Percentiles rank a stretch among this genome's conserved stretches.
phyloP scores from a whole-genome alignment of 768 basidiomycete genomes.

The Chlorophyllum brunneum region DNA sequence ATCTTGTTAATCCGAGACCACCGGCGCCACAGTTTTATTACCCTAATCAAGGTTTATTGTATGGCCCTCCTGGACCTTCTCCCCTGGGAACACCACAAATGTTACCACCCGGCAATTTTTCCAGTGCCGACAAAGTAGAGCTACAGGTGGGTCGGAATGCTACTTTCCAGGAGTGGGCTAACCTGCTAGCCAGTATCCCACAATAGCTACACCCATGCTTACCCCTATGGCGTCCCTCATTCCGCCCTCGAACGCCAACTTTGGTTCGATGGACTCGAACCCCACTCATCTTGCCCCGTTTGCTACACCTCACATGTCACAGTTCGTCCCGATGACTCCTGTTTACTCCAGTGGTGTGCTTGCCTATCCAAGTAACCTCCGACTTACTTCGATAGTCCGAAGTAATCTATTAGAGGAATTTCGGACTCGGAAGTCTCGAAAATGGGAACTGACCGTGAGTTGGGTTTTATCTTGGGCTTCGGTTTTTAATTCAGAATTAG shows the following conservation, averaged over 20 bases:
- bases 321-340: slow-evolving; percentile 4
- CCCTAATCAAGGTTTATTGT: slow-evolving; percentile 10
- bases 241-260: slow-evolving; percentile 37
- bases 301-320: slow-evolving; percentile 1
- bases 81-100: slow-evolving; percentile 6
- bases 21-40: slow-evolving; percentile 12
- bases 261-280: slow-evolving; percentile 23
- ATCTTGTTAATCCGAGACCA: slow-evolving; percentile 2
- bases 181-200: not conserved
- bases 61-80: slow-evolving; percentile 5
- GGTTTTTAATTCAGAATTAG: slow-evolving; percentile 33
- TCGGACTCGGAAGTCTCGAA: slow-evolving; percentile 69
- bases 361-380: slow-evolving; percentile 1
- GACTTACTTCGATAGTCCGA: slow-evolving; percentile 5
- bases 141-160: slow-evolving; percentile 1
- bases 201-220: slow-evolving; percentile 7
- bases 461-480: not conserved
- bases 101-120: slow-evolving; percentile 1
- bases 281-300: slow-evolving; percentile 6
- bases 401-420: slow-evolving; percentile 71
- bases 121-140: slow-evolving; percentile 8
- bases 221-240: slow-evolving; percentile 5
- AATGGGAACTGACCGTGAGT: slow-evolving; percentile 78
- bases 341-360: slow-evolving; percentile 6
- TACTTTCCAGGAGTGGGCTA: not conserved